These are phyloP conservation scores for Teratosphaeria gauchensis DNA, from an alignment of 2,329 filamentous ascomycete species.

Conservation along the genomic window DNA sequence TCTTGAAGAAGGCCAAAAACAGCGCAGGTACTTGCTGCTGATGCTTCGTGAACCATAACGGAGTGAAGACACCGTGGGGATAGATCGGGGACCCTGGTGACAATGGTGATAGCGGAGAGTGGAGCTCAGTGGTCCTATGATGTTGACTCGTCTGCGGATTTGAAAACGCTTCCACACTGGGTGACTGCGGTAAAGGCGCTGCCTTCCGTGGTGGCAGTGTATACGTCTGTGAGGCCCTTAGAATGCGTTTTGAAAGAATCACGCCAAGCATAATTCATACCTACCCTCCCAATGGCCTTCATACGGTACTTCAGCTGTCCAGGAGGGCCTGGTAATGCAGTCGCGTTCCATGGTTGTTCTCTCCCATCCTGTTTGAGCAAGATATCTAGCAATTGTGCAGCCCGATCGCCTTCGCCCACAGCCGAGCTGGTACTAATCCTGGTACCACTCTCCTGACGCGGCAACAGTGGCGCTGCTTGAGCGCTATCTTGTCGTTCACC, in stretches of 20 bases:
- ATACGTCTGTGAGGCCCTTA: constrained; percentile 37
- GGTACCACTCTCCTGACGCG: constrained; percentile 19
- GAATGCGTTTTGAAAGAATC: neutral
- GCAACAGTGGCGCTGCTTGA: neutral
- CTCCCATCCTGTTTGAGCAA: constrained; percentile 41
- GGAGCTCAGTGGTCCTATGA: constrained; percentile 46
- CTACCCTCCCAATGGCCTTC: constrained; percentile 62
- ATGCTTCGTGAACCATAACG: constrained; percentile 80
- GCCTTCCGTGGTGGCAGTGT: constrained; percentile 54
- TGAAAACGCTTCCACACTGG: constrained; percentile 26
- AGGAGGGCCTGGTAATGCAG: constrained; percentile 16
- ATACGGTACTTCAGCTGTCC: constrained; percentile 19
- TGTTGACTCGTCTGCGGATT: constrained; percentile 40
- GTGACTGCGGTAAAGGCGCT: constrained; percentile 45
- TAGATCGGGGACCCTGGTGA: constrained; percentile 75
- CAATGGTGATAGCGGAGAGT: constrained; percentile 85
- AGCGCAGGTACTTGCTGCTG: constrained; percentile 73
- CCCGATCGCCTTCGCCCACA: constrained; percentile 25
- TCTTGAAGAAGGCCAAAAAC: constrained; percentile 69
- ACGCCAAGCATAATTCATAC: constrained; percentile 29
- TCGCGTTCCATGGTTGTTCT: constrained; percentile 18
- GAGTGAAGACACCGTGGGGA: constrained; percentile 78
- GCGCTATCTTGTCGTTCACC: constrained; percentile 27
- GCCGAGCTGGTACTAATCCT: constrained; percentile 15
- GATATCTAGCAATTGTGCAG: constrained; percentile 47